Percentiles rank a stretch among this genome's conserved stretches.
Conservation (phyloP, 495 filamentous ascomycete genomes). For the Elasticomyces elasticus region DNA sequence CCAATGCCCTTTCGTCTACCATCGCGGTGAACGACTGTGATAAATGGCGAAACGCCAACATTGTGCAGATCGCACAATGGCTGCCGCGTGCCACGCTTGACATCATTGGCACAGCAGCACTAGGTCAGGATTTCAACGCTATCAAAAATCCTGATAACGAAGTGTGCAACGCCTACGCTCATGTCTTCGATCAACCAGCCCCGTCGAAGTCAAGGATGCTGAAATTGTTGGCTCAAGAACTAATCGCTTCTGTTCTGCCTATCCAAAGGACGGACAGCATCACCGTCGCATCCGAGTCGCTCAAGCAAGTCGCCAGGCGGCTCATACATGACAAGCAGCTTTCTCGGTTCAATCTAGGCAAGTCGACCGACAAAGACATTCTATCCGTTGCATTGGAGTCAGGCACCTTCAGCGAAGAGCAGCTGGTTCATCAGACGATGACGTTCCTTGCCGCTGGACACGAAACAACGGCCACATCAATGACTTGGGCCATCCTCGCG, state of each 20-base stretch:
- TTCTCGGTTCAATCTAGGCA: no score
- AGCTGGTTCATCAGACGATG: constrained; percentile 6
- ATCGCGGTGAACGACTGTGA: not conserved
- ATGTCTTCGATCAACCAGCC: constrained; percentile 5
- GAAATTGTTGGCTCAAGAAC: not conserved
- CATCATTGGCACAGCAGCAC: constrained; percentile 11
- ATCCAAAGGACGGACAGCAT: constrained; percentile 1
- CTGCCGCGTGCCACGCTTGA: constrained; percentile 7
- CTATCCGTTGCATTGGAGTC: constrained; percentile 4
- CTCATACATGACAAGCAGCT: no score
- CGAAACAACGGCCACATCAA: constrained; percentile 6
- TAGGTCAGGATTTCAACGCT: constrained; percentile 8
- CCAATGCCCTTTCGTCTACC: no score
- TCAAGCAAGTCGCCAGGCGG: not conserved
- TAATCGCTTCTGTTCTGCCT: not conserved
- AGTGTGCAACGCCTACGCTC: constrained; percentile 4
- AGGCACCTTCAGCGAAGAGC: constrained; percentile 3
- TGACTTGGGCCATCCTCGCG: constrained; percentile 5
- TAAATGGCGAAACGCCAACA: not conserved
- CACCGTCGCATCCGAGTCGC: not conserved
- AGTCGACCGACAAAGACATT: constrained; percentile 2
- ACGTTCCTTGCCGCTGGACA: constrained; percentile 10
- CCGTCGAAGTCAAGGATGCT: not conserved
- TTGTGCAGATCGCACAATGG: constrained; percentile 7
- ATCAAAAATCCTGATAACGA: constrained; percentile 12